Percentiles rank a stretch among this genome's conserved stretches.
These are phyloP conservation scores for Funneliformis caledonium DNA, from an alignment of 371 early-diverging fungal species.

Conservation along the genomic window DNA sequence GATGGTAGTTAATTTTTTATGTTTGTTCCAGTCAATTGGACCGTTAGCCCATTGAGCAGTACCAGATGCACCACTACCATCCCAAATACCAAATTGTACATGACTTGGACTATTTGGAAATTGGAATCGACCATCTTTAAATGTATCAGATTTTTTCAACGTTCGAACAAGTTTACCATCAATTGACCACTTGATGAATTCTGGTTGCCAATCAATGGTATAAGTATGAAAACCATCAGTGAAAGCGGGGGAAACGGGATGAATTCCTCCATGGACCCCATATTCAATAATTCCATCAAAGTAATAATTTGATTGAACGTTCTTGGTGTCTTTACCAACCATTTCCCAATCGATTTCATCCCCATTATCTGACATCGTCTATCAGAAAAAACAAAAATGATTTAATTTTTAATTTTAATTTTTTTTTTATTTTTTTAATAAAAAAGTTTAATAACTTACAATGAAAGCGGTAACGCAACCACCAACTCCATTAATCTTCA, in stretches of 20 bases:
- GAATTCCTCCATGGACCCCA: conserved; percentile 39
- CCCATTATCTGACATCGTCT: conserved; percentile 46
- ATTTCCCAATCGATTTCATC: conserved; percentile 54
- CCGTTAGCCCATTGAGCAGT: conserved; percentile 51
- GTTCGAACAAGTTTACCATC: conserved; percentile 59
- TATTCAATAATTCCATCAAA: conserved; percentile 36
- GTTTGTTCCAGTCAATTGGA: conserved; percentile 38
- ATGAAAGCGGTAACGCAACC: conserved; percentile 50
- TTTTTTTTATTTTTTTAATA: not conserved
- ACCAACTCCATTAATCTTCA: conserved; percentile 36
- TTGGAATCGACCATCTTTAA: conserved; percentile 41
- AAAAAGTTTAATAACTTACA: conserved; percentile 1
- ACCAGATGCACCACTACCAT: conserved; percentile 54
- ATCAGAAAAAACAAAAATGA: not conserved
- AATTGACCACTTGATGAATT: conserved; percentile 59
- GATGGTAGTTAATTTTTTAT: not conserved
- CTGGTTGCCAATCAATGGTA: conserved; percentile 62
- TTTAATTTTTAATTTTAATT: not conserved
- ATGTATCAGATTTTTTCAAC: conserved; percentile 42
- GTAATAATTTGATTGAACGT: conserved; percentile 44
- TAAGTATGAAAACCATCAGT: conserved; percentile 48
- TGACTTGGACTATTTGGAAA: conserved; percentile 63
- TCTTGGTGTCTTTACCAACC: conserved; percentile 40
- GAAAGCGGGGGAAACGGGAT: conserved; percentile 31
- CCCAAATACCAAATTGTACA: conserved; percentile 73